Conservation (phyloP, 768 basidiomycete genomes). For the Rhizopogon rudus region DNA sequence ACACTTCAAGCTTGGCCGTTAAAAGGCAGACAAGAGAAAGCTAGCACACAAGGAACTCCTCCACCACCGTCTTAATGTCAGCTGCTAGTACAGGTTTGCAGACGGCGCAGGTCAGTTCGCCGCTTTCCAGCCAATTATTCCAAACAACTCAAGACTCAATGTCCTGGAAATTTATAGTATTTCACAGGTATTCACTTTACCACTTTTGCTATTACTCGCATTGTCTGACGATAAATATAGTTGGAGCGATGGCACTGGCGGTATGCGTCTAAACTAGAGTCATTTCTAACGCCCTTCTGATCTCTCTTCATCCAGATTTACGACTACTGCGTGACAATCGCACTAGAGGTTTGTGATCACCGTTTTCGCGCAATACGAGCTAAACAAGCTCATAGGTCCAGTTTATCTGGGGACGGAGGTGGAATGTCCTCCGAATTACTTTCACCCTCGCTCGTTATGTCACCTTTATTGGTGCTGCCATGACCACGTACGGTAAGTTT, state of each 20-base stretch:
- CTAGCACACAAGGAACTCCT: neutral
- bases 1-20: neutral
- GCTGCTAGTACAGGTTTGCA: neutral
- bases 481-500: neutral
- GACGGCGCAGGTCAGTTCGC: neutral
- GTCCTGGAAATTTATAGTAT: neutral
- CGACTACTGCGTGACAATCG: conserved; percentile 1
- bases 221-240: neutral
- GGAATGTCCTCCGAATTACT: neutral
- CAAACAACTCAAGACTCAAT: neutral
- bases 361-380: neutral
- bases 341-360: neutral
- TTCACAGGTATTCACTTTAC: neutral
- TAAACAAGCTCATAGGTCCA: neutral
- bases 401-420: conserved; percentile 1
- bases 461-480: neutral
- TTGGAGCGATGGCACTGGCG: neutral
- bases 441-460: conserved; percentile 1
- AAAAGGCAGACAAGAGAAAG: neutral
- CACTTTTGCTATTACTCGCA: neutral
- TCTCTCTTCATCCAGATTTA: neutral
- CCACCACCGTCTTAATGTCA: neutral
- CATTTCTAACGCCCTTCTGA: neutral
- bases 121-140: neutral
- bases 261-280: neutral